Conservation (phyloP, 179 eudicot species). For the Gypsophila paniculata region DNA sequence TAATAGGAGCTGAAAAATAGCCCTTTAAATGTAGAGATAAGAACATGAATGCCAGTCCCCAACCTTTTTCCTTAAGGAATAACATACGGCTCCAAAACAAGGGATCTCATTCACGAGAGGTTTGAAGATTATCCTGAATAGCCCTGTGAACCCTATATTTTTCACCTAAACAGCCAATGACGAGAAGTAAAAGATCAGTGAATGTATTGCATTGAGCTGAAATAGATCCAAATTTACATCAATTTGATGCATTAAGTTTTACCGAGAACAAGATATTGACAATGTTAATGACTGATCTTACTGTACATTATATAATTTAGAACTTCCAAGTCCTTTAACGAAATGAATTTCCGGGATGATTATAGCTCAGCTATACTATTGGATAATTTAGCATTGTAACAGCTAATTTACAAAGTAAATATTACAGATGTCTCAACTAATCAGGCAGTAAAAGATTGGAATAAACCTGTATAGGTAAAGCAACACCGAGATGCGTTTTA, state of each 20-base stretch:
- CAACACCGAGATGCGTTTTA: conserved; percentile 65
- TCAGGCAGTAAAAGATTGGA: conserved; percentile 6
- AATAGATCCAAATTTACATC: background rate
- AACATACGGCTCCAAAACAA: conserved; percentile 77
- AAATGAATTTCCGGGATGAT: no score
- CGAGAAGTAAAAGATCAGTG: conserved; percentile 12
- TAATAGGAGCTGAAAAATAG: no score
- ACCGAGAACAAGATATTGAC: background rate
- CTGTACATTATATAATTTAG: no score
- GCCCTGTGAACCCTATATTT: conserved; percentile 75
- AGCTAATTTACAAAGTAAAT: background rate
- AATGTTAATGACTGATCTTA: no score
- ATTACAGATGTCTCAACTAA: background rate
- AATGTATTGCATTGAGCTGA: background rate
- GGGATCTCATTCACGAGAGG: conserved; percentile 84
- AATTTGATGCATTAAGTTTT: background rate
- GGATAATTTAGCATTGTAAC: no score
- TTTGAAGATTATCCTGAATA: conserved; percentile 76
- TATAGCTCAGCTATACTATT: no score
- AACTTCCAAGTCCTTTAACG: no score
- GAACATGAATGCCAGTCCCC: conserved; percentile 9
- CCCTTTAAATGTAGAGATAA: no score
- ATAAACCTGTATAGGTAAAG: conserved; percentile 69
- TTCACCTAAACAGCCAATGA: conserved; percentile 49
- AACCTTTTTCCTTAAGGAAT: conserved; percentile 82